Evolutionary conservation across 441 rosid genomes (phyloP).

Genomic region (Adansonia grandidieri): DNA sequence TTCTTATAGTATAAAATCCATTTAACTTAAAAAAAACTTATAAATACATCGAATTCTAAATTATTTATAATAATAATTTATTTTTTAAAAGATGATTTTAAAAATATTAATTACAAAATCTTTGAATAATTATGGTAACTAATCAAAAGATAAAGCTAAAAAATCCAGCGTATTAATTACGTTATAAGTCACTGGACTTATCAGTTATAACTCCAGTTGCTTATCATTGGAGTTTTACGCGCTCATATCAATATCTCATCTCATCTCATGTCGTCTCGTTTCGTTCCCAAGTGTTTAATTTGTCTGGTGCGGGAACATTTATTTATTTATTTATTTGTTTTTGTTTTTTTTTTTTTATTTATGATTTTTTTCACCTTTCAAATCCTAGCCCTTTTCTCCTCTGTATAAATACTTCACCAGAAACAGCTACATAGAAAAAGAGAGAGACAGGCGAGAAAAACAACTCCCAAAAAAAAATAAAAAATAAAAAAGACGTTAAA

Average conservation of each 20-base stretch:
- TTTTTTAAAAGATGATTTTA: too few species aligned
- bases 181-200: too few species aligned
- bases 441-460: conserved; percentile 23
- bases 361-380: conserved; percentile 32
- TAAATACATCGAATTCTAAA: too few species aligned
- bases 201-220: neutral
- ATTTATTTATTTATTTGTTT: neutral
- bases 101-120: too few species aligned
- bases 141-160: too few species aligned
- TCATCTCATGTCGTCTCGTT: conserved; percentile 42
- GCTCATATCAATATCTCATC: neutral
- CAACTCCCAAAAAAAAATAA: neutral
- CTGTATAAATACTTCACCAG: conserved; percentile 52
- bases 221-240: neutral
- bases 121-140: too few species aligned
- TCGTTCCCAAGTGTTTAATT: conserved; percentile 38
- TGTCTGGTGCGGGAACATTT: conserved; percentile 35
- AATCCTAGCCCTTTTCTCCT: conserved; percentile 55
- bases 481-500: conserved; percentile 34
- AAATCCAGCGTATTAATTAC: too few species aligned
- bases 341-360: conserved; percentile 6
- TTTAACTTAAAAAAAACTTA: too few species aligned
- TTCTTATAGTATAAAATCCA: too few species aligned
- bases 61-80: too few species aligned
- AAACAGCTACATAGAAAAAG: conserved; percentile 23